A percentile compares a stretch with the other conserved stretches of the same genome.
These are phyloP conservation scores for Coix lacrymajobi DNA, from an alignment of 176 grass and related monocot species.

Conservation along the genomic window DNA sequence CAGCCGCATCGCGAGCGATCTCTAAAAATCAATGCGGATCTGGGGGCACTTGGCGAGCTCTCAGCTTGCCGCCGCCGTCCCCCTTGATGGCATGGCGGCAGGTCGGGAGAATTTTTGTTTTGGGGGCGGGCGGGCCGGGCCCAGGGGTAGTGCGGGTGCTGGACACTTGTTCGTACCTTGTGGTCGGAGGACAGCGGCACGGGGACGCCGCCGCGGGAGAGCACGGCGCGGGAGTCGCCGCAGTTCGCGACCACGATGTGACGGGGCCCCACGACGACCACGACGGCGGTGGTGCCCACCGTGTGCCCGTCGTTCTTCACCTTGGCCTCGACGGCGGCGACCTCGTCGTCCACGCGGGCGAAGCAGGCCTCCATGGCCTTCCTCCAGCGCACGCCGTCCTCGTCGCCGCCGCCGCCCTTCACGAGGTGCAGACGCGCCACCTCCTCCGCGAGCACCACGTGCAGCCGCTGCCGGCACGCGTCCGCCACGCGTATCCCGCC, in stretches of 20 bases:
- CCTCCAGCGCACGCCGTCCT: conserved; percentile 25
- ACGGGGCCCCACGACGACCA: conserved; percentile 37
- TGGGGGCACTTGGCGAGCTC: neutral
- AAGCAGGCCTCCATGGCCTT: conserved; percentile 56
- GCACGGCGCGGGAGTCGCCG: conserved; percentile 67
- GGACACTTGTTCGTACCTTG: conserved; percentile 39
- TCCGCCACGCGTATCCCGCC: conserved; percentile 45
- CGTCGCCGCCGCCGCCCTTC: neutral
- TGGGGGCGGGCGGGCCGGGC: too few relatives aligned
- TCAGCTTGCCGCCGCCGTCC: neutral
- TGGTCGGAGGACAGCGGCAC: conserved; percentile 75
- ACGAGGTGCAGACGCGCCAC: conserved; percentile 25
- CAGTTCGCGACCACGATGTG: conserved; percentile 76
- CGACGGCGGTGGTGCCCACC: conserved; percentile 55
- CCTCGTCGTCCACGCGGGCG: conserved; percentile 62
- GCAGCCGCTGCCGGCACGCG: conserved; percentile 44
- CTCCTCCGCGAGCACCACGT: conserved; percentile 73
- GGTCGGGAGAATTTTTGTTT: neutral
- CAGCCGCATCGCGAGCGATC: neutral
- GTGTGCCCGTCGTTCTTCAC: neutral
- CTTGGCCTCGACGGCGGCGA: neutral
- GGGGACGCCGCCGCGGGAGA: conserved; percentile 57
- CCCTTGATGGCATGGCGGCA: neutral
- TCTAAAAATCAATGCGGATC: conserved; percentile 14
- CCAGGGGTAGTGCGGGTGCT: neutral